Evolutionary conservation across 2,329 filamentous ascomycete species (phyloP), one percentile per base, ranked within the genome.

Genomic region (Pseudogymnoascus sp.): DNA sequence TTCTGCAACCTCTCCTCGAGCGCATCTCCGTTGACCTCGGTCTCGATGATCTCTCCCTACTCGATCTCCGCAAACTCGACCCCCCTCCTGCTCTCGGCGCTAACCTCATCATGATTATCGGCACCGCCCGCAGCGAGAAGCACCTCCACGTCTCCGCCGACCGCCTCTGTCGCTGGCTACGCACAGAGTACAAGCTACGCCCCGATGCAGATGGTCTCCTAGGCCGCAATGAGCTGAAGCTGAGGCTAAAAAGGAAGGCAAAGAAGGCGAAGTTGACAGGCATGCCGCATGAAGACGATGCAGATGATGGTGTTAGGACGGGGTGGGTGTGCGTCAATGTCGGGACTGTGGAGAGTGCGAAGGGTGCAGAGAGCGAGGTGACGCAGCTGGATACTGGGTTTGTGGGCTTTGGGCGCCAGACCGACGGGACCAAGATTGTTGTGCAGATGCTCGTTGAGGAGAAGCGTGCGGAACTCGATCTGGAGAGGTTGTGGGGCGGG

Each of bases 321-420:
- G 92, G 92, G 8, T 99, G 94, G 94, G 89, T 99, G 18, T 99
- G 94, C 75, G 90, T 97, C 65, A 95, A 96, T 72, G 83, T 94
- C 8, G 91, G 90, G 4, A 84, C 83, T 14, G 81, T 91, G 0
- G 84, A 88, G 47, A 82, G 83, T 21, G 78, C 80, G n/a, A 70
- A 73, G 14, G 71, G 73, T 7, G 38, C 59, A 11, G 63, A 66
- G 25, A 62, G 61, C 21, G 80, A 84, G 65, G 72, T 75, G 12
- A 73, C 76, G 10, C 75, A 78, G 25, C 72, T 80, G 38, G 78
- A 80, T 18, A 76, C 78, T 14, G 79, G 82, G 7, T 85, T 92
- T 63, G 86, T 91, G 35, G 93, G 93, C 0, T 97, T 97, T 71
- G 90, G 91, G 1, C 77, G 78, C 37, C 71, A 78, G 63, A 78